Evolutionary conservation across 164 flowering plant species (phyloP).

Genomic region (Umbilicus rupestris): DNA sequence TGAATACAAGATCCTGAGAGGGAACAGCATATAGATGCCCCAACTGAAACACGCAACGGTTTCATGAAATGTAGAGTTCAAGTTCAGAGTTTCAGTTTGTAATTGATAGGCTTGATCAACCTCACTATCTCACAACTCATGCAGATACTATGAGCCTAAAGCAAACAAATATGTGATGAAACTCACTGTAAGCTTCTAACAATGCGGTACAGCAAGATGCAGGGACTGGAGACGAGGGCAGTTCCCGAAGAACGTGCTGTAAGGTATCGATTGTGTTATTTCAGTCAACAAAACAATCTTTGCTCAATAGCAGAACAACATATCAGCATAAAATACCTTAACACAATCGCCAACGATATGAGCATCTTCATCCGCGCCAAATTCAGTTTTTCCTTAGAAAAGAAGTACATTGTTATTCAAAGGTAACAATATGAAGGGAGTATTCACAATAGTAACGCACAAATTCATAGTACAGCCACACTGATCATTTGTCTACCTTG

Average conservation of each 20-base stretch:
- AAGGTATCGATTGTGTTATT: slow-evolving; percentile 10
- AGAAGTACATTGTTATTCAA: slow-evolving; percentile 3
- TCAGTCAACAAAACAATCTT: neutral
- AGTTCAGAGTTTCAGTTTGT: no score
- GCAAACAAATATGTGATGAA: neutral
- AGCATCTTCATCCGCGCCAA: slow-evolving; percentile 85
- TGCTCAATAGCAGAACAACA: neutral
- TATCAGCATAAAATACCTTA: slow-evolving; percentile 41
- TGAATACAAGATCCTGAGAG: no score
- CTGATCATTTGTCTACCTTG: slow-evolving; percentile 41
- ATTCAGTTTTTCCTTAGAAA: slow-evolving; percentile 69
- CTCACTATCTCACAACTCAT: neutral
- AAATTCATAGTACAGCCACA: neutral
- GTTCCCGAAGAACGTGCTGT: slow-evolving; percentile 94
- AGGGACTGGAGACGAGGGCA: slow-evolving; percentile 99
- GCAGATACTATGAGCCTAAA: neutral
- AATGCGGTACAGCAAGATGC: slow-evolving; percentile 97
- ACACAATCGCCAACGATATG: slow-evolving; percentile 98
- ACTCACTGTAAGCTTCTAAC: slow-evolving; percentile 86
- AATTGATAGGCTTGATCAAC: no score
- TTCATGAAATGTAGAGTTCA: no score
- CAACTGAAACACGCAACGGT: no score
- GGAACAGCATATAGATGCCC: no score
- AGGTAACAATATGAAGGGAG: neutral
- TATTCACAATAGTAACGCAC: neutral